phyloP scores from a whole-genome alignment of 352 stramenopile species.

The Phytophthora citrophthora region DNA sequence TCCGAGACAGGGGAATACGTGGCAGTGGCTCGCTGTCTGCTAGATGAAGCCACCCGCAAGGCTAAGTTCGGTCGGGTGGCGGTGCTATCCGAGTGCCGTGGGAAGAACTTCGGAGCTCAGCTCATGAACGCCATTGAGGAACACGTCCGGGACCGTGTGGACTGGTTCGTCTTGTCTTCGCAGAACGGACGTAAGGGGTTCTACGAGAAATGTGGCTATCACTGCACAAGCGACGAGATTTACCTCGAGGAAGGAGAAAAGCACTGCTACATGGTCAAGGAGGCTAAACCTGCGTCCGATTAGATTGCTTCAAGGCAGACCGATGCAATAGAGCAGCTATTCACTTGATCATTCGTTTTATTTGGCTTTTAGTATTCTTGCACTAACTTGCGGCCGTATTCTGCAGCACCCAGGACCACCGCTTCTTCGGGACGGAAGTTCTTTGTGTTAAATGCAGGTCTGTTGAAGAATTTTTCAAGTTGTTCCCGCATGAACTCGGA shows the following conservation, averaged over 20 bases:
- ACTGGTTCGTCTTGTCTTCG: conserved; percentile 57
- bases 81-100: conserved; percentile 62
- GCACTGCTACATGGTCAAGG: conserved; percentile 68
- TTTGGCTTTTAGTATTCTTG: conserved; percentile 32
- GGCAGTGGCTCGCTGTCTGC: conserved; percentile 57
- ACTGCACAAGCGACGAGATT: conserved; percentile 50
- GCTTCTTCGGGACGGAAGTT: conserved; percentile 67
- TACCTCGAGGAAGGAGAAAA: conserved; percentile 59
- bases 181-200: conserved; percentile 67
- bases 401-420: conserved; percentile 61
- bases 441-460: conserved; percentile 51
- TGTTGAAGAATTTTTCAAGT: conserved; percentile 60
- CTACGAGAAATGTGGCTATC: conserved; percentile 76
- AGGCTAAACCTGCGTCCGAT: conserved; percentile 7
- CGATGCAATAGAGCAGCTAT: conserved; percentile 1
- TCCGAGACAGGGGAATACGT: conserved; percentile 65
- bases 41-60: conserved; percentile 44
- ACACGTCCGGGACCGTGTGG: conserved; percentile 42
- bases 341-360: conserved; percentile 1
- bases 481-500: conserved; percentile 58
- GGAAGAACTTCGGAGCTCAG: conserved; percentile 56
- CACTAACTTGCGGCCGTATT: conserved; percentile 57
- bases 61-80: conserved; percentile 70
- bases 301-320: conserved; percentile 10
- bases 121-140: conserved; percentile 68